Evolutionary conservation across 768 basidiomycete species (phyloP).

Genomic region (Xerocomellus dryophilus): DNA sequence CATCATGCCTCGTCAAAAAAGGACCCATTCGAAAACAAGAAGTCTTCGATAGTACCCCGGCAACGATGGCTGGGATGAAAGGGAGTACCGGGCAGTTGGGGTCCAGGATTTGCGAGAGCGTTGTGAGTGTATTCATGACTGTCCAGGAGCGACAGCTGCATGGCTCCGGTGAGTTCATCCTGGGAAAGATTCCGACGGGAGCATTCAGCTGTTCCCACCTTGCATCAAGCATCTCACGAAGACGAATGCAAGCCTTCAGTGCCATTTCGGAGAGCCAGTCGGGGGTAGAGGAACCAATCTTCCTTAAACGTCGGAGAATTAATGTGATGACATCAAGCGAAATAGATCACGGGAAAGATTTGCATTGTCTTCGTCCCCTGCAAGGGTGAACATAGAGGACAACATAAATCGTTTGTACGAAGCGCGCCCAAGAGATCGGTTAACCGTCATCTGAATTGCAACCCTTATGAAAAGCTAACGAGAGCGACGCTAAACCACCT

Average conservation of each 20-base stretch:
- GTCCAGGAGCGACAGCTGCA: neutral
- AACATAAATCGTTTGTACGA: slow-evolving; percentile 49
- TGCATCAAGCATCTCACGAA: neutral
- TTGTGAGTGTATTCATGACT: neutral
- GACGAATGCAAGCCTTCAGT: neutral
- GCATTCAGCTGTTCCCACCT: neutral
- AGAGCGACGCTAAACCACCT: slow-evolving; percentile 24
- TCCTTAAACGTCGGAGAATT: slow-evolving; percentile 15
- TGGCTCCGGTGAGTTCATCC: neutral
- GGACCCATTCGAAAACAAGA: slow-evolving; percentile 10
- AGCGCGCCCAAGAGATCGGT: neutral
- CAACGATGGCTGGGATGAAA: slow-evolving; percentile 2
- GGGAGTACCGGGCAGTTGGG: neutral
- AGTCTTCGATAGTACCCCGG: slow-evolving; percentile 11
- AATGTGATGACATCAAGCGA: slow-evolving; percentile 23
- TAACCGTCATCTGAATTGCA: slow-evolving; percentile 26
- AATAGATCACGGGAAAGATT: slow-evolving; percentile 21
- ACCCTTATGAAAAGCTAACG: slow-evolving; percentile 36
- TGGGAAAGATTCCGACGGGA: neutral
- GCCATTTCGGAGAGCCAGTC: neutral
- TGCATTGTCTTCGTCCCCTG: slow-evolving; percentile 16
- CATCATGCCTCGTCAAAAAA: slow-evolving; percentile 6
- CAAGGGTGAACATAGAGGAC: slow-evolving; percentile 33
- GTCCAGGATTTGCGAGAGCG: neutral
- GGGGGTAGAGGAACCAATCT: slow-evolving; percentile 6